Evolutionary conservation across 177 flowering plant species (phyloP), one percentile per base, ranked within the genome.

Genomic region (Tripterygium wilfordii): DNA sequence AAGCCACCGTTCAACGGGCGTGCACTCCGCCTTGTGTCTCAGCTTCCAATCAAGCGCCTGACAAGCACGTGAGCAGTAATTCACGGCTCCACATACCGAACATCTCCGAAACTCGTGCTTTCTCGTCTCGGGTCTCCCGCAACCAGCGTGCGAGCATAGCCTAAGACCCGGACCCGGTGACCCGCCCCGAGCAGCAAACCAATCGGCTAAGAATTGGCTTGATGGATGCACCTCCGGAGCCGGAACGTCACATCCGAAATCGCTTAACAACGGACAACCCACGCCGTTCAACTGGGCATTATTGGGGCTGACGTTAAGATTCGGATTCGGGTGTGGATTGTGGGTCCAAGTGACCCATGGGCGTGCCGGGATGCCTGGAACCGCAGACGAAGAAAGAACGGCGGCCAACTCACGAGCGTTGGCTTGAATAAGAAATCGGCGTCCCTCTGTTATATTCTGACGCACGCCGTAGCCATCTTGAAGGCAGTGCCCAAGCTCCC

Each of bases 31-130:
- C 57, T 86, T 92, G 38, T 92, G 98, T 2, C 91, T 60, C 22
- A 79, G 37, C 71, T 84, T 92, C 98, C 98, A 92, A 44, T 92
- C 96, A 6, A 88, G 80, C 19, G 96, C 98, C 57, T 92, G 98
- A 50, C 98, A 92, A 18, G 95, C 96, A 18, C 98, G 82, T 1
- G 96, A 92, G 51, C 98, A 92, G 56, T 92, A 92, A 45, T 86
- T 92, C 24, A 88, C 98, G 0, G 68, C 56, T 0, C 98, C 96
- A 33, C 98, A 92, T 14, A 88, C 90, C 1, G 98, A 88, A 49
- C 98, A 91, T 48, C 98, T 65, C 0, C 98, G 69, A 25, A 88
- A 91, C 61, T 92, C 98, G 41, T 88, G 92, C 28, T 70, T 48
- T 38, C 96, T 60, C 0, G 95, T 85, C 67, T 92, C 98, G 12